Evolutionary conservation across 495 filamentous ascomycete species (phyloP), one percentile per base, ranked within the genome.

Genomic region (Penicillium diatomitis): DNA sequence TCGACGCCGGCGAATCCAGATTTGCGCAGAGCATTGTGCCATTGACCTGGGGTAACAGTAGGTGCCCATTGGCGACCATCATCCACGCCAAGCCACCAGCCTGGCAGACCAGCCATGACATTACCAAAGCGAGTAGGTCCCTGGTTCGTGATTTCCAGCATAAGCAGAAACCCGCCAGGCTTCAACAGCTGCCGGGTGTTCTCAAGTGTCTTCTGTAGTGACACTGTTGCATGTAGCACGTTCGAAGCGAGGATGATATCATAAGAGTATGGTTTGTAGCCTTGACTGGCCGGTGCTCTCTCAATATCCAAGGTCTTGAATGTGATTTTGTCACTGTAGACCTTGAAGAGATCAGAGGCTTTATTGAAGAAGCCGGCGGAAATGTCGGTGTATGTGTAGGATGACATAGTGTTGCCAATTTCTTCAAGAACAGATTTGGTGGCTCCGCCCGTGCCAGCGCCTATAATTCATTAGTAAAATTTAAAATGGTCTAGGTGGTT

Each of bases 321-420:
- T 2, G 38, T 52, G 57, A 78, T 65, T 31, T 56, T 56, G 10
- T 63, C 46, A 0, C 6, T 33, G 7, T 57, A 39, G 8, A 36
- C 52, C 0, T 34, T 32, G 39, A 68, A 56, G 0, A 41, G 10
- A 4, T 63, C 41, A 5, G 10, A 5, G 0, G 63, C 61, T 6
- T 48, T 20, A 2, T 57, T 54, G 47, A 80, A 77, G 52, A 72
- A 76, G 5, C 55, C 70, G 5, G 39, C 12, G 0, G 72, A 76
- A 10, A 79, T 67, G 49, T 82, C 75, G 2, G 77, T 78, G 56
- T 69, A 73, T 5, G 70, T 76, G 46, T 77, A 78, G 12, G 66
- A 59, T 0, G 51, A 48, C 38, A 47, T 54, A 28, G 33, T 12
- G 7, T 6, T 12, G 8, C 33, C 46, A 51, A 45, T 4, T 2